These are phyloP conservation scores for Moricandia arvensis DNA, from an alignment of 345 rosid species.

Conservation along the genomic window DNA sequence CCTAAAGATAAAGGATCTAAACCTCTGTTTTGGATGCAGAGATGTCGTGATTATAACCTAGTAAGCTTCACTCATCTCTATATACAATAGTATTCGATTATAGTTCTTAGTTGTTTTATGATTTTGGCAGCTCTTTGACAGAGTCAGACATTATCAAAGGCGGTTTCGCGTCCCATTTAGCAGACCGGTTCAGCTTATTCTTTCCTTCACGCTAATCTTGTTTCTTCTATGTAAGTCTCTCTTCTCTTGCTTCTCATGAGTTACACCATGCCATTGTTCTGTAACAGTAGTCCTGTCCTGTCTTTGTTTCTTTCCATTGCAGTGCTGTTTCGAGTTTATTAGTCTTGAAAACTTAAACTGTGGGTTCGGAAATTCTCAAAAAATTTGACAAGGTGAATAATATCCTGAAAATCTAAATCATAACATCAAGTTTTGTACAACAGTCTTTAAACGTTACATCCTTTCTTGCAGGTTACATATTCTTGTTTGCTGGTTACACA, in stretches of 20 bases:
- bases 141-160: constrained; percentile 46
- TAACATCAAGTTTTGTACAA: neutral
- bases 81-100: neutral
- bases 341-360: constrained; percentile 44
- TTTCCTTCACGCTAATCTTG: constrained; percentile 61
- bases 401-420: neutral
- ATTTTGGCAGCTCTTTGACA: constrained; percentile 48
- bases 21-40: constrained; percentile 53
- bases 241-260: constrained; percentile 6
- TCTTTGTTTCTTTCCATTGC: constrained; percentile 24
- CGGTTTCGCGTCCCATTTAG: constrained; percentile 47
- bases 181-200: constrained; percentile 61
- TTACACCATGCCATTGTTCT: neutral
- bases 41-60: constrained; percentile 58
- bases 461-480: constrained; percentile 21
- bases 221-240: constrained; percentile 65
- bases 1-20: constrained; percentile 71
- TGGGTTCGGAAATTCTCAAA: neutral
- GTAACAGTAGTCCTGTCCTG: neutral
- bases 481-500: neutral
- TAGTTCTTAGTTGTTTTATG: constrained; percentile 18
- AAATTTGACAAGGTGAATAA: neutral
- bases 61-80: constrained; percentile 24
- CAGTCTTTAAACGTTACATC: neutral
- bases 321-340: constrained; percentile 60